Evolutionary conservation across 352 stramenopile species (phyloP).

Genomic region (Phytophthora citricola): DNA sequence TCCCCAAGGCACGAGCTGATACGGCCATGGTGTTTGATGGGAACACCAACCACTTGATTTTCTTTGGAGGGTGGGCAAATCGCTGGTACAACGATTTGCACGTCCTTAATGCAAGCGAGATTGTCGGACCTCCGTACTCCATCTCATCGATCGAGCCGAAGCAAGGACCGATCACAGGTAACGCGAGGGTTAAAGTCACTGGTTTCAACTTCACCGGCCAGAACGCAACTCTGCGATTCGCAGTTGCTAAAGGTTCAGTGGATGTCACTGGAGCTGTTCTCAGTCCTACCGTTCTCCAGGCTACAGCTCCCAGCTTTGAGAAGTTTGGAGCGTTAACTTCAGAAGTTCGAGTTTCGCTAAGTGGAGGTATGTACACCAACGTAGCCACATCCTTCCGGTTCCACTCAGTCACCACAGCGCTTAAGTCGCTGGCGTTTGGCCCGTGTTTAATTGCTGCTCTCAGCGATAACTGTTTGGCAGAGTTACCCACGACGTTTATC

Average conservation of each 20-base stretch:
- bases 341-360: constrained; percentile 92
- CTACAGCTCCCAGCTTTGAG: constrained; percentile 94
- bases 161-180: constrained; percentile 95
- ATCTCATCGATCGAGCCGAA: constrained; percentile 91
- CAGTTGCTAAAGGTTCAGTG: constrained; percentile 93
- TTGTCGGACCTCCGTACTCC: constrained; percentile 96
- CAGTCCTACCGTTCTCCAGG: constrained; percentile 87
- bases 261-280: constrained; percentile 92
- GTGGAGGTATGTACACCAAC: constrained; percentile 94
- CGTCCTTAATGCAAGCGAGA: constrained; percentile 93
- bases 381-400: constrained; percentile 89
- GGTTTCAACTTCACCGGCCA: constrained; percentile 94
- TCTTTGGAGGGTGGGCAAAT: constrained; percentile 98
- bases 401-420: constrained; percentile 93
- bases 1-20: constrained; percentile 92
- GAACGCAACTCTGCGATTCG: constrained; percentile 91
- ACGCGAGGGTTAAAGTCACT: constrained; percentile 86
- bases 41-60: constrained; percentile 88
- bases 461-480: constrained; percentile 71
- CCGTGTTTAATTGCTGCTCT: constrained; percentile 84
- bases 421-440: constrained; percentile 94
- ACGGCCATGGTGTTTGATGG: constrained; percentile 94
- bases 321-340: constrained; percentile 91
- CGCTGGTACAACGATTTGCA: constrained; percentile 95
- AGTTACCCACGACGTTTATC: constrained; percentile 87